phyloP scores from a whole-genome alignment of 2,329 filamentous ascomycete genomes.

The Colletotrichum sp. region DNA sequence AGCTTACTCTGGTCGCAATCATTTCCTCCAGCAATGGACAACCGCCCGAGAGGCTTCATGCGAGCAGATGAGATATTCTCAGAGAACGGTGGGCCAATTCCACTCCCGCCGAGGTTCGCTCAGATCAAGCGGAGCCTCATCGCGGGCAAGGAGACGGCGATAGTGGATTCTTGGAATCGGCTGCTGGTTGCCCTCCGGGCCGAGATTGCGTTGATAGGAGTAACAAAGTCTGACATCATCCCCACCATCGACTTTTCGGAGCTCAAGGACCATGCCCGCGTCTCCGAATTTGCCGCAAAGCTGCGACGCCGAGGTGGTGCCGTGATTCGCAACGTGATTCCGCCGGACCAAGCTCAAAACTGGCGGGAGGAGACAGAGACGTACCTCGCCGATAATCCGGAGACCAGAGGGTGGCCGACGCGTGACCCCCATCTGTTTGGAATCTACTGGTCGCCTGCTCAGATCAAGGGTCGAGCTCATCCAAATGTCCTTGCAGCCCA shows the following conservation, averaged over 20 bases:
- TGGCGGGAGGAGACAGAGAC: slow-evolving; percentile 54
- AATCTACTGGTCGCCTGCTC: slow-evolving; percentile 68
- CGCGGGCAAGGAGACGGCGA: slow-evolving; percentile 57
- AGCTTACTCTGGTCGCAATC: slow-evolving; percentile 23
- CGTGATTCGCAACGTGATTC: slow-evolving; percentile 69
- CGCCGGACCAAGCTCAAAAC: slow-evolving; percentile 59
- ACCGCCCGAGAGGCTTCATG: slow-evolving; percentile 18
- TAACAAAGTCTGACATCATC: slow-evolving; percentile 56
- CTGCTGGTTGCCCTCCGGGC: slow-evolving; percentile 55
- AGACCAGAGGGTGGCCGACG: slow-evolving; percentile 33
- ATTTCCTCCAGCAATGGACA: slow-evolving; percentile 17
- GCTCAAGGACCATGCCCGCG: slow-evolving; percentile 50
- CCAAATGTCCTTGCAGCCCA: slow-evolving; percentile 68
- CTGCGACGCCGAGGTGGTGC: slow-evolving; percentile 50
- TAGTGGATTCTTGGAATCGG: slow-evolving; percentile 61
- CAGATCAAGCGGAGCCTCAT: slow-evolving; percentile 61
- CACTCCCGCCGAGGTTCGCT: slow-evolving; percentile 63
- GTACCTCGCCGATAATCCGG: slow-evolving; percentile 54
- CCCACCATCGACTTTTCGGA: slow-evolving; percentile 60
- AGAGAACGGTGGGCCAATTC: slow-evolving; percentile 37
- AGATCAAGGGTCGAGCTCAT: slow-evolving; percentile 71
- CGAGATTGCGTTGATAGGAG: slow-evolving; percentile 58
- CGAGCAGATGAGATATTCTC: slow-evolving; percentile 17
- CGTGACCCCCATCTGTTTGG: slow-evolving; percentile 37
- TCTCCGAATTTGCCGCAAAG: slow-evolving; percentile 52